These are phyloP conservation scores for Exserohilum rostratum DNA, from an alignment of 2,329 filamentous ascomycete species.

Conservation along the genomic window DNA sequence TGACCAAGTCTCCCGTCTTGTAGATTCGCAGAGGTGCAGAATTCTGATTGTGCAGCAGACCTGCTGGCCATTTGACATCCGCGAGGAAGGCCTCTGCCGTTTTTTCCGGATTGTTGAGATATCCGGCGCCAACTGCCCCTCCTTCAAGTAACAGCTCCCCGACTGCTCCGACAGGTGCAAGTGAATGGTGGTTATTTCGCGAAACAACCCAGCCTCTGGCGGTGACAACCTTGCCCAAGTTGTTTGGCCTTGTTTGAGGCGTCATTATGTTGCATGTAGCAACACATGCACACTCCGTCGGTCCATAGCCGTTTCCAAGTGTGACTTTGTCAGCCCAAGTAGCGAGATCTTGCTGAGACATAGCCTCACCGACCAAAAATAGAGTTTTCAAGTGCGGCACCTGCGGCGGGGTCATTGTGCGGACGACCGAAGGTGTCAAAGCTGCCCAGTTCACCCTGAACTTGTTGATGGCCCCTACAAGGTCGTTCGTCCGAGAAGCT, in stretches of 20 bases:
- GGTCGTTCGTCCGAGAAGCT: constrained; percentile 54
- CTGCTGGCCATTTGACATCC: constrained; percentile 29
- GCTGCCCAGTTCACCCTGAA: constrained; percentile 51
- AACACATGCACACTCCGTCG: constrained; percentile 47
- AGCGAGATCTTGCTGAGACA: constrained; percentile 41
- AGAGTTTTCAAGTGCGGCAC: constrained; percentile 36
- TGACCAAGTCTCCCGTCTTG: constrained; percentile 48
- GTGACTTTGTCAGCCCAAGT: constrained; percentile 46
- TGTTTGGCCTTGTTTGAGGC: constrained; percentile 36
- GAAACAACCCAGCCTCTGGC: constrained; percentile 48
- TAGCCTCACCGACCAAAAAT: constrained; percentile 41
- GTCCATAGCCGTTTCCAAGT: constrained; percentile 50
- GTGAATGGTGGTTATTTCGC: constrained; percentile 39
- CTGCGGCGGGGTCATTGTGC: constrained; percentile 37
- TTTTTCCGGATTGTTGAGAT: constrained; percentile 42
- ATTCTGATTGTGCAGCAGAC: constrained; percentile 2
- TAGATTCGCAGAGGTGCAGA: constrained; percentile 27
- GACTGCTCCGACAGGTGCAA: constrained; percentile 48
- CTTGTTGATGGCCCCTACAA: constrained; percentile 49
- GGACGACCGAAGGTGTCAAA: constrained; percentile 52
- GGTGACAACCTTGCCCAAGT: constrained; percentile 43
- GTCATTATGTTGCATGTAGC: constrained; percentile 43
- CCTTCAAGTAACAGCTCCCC: constrained; percentile 53
- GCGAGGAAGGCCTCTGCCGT: constrained; percentile 34
- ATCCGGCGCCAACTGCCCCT: constrained; percentile 36